Percentiles rank a stretch among this genome's conserved stretches.
Conservation (phyloP, 2,329 filamentous ascomycete species). For the Colletotrichum plurivorum region DNA sequence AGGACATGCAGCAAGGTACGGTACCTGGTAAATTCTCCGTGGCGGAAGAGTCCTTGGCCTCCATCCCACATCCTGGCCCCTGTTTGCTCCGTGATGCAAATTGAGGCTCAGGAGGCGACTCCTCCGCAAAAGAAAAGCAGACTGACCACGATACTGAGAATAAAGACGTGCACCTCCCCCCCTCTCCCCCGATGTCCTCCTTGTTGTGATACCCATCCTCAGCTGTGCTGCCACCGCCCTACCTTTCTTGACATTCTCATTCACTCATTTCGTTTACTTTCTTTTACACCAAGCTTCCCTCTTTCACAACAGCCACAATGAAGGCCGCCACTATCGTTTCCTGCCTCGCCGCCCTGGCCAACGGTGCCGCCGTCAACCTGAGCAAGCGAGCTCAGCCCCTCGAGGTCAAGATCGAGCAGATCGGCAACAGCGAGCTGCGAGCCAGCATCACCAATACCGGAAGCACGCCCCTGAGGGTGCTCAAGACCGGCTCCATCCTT, state of each 20-base stretch:
- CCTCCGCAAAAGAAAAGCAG: too few species aligned
- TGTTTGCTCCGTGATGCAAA: constrained; percentile 3
- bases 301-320: constrained; percentile 45
- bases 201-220: background rate
- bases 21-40: constrained; percentile 14
- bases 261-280: background rate
- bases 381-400: constrained; percentile 53
- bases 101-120: background rate
- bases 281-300: background rate
- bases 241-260: background rate
- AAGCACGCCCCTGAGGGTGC: constrained; percentile 57
- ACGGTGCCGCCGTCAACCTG: constrained; percentile 49
- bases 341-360: constrained; percentile 53
- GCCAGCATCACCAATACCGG: constrained; percentile 65
- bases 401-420: constrained; percentile 57
- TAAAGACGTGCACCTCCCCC: too few species aligned
- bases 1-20: background rate
- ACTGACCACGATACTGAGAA: too few species aligned
- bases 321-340: constrained; percentile 53
- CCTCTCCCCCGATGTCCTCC: background rate
- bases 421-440: constrained; percentile 62
- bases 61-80: background rate
- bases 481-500: constrained; percentile 64
- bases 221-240: background rate
- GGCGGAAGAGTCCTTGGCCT: constrained; percentile 11